Evolutionary conservation across 352 stramenopile genomes (phyloP), one percentile per base, ranked within the genome.

Genomic region (Saprolegnia diclina): DNA sequence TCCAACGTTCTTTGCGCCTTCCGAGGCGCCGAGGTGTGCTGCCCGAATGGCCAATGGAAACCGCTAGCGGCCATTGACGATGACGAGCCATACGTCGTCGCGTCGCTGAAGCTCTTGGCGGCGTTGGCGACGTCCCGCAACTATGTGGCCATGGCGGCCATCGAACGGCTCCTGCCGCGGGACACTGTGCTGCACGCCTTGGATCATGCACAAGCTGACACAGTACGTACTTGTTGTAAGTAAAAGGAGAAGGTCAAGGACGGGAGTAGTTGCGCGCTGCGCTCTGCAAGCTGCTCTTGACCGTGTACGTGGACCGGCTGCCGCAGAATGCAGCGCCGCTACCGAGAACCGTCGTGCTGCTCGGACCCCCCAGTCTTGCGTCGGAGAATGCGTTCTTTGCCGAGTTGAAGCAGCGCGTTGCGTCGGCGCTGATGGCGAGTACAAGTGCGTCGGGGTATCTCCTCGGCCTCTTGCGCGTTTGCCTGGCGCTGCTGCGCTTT

Each of bases 241-340:
- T 46, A 10, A 21, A 45, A 21, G 6, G 26, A 29, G 26, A 5
- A 9, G 18, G 24, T 21, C 21, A 63, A 10, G 32, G 9, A 46
- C 38, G 32, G 26, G 21, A n/a, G n/a, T 63, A 63, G 54, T 24
- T 63, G 54, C 54, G 54, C n/a, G 26, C 54, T 4, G 24, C 26
- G 32, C 38, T 63, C 26, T 63, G 54, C 32, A 10, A 24, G 45
- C 22, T 63, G 54, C 54, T 63, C 32, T 11, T 32, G 13, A 29
- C 54, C 32, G 54, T 46, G 26, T 63, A 63, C 32, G n/a, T 63
- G 4, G 54, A 63, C 32, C 54, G 54, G n/a, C 32, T 63, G 24
- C 54, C 54, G 9, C 54, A 63, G 6, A 16, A 63, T 45, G 32
- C 32, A 6, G 9, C 5, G 6, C 14, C 26, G 26, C 26, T 32